phyloP scores from a whole-genome alignment of 306 rosid genomes.

The Abrus precatorius region DNA sequence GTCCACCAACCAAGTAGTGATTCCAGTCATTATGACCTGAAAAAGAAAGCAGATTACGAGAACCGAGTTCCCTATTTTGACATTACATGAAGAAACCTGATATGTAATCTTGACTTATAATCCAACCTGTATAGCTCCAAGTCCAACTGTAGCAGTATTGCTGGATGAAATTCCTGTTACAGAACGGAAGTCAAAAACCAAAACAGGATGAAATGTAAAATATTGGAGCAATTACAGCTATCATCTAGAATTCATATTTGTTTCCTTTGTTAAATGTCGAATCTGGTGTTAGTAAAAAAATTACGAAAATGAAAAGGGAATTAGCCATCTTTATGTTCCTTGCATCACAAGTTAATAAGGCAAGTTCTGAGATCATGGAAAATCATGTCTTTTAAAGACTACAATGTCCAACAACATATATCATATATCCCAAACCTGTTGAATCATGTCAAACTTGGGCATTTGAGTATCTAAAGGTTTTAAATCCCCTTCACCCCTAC shows the following conservation, averaged over 20 bases:
- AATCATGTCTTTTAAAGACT: no score
- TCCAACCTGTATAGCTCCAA: conserved; percentile 79
- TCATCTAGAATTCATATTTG: conserved; percentile 32
- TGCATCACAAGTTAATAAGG: no score
- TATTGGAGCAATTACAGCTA: conserved; percentile 10
- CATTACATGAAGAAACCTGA: neutral
- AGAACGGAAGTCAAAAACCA: conserved; percentile 44
- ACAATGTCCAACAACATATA: neutral
- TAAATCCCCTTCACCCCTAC: conserved; percentile 11
- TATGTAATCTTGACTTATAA: neutral
- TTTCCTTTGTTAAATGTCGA: neutral
- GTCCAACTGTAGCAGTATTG: conserved; percentile 72
- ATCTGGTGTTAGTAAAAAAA: no score
- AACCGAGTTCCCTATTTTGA: conserved; percentile 1
- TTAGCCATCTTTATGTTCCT: no score
- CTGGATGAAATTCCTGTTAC: conserved; percentile 76
- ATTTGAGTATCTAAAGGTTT: conserved; percentile 13
- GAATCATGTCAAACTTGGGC: neutral
- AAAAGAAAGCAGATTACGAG: conserved; percentile 36
- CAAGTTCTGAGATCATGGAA: no score
- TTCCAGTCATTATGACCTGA: conserved; percentile 76
- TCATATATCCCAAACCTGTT: conserved; percentile 36
- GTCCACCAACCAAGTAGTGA: conserved; percentile 86
- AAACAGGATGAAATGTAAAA: conserved; percentile 33
- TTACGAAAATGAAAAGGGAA: neutral